Base-by-base conservation (phyloP, 179 eudicot species). In the Patellifolia procumbens region DNA sequence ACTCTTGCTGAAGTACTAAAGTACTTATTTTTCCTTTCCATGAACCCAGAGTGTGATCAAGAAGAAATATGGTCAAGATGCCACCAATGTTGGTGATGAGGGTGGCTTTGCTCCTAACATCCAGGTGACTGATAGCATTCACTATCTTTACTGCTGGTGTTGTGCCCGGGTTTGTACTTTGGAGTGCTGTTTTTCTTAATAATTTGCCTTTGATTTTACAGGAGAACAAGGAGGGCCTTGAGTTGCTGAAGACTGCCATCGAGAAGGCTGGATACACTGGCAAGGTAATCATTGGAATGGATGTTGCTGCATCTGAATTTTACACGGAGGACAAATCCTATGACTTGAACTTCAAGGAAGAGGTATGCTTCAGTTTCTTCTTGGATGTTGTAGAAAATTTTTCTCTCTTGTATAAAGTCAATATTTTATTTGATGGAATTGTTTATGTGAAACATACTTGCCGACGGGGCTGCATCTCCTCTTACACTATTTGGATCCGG, bases 91-190 rank as follows among this genome's bases (percentile, higher is more conserved):
- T 72, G 98, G 98, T 82, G 98, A 94, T 68, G 98, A 92, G 76
- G 98, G 98, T 87, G 97, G 98, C 80, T 94, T 94, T 87, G 97
- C 98, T 83, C 98, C 98, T 72, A 90, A 91, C 75, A 94, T 94
- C 80, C 94, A 90, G 97, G 98, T 93, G 72, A 66, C 22, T 11
- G n/a, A 24, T 34, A 3, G 34, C 48, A 45, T 62, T 28, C 48
- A 26, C 1, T 43, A 16, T 17, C 31, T 55, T n/a, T 17, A 3
- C 0, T 28, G 32, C 58, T 1, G 1, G 22, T 68, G 48, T 70
- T 45, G 42, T 42, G 20, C 26, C 7, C 7, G 32, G 45, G 69
- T 72, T 5, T n/a, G n/a, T n/a, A 28, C 19, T 62, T 43, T 42
- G 26, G 62, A 31, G 20, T 32, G 72, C 48, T n/a, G n/a, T n/a